Conservation (phyloP, 1,284 basidiomycete genomes). For the Schizophyllum commune region DNA sequence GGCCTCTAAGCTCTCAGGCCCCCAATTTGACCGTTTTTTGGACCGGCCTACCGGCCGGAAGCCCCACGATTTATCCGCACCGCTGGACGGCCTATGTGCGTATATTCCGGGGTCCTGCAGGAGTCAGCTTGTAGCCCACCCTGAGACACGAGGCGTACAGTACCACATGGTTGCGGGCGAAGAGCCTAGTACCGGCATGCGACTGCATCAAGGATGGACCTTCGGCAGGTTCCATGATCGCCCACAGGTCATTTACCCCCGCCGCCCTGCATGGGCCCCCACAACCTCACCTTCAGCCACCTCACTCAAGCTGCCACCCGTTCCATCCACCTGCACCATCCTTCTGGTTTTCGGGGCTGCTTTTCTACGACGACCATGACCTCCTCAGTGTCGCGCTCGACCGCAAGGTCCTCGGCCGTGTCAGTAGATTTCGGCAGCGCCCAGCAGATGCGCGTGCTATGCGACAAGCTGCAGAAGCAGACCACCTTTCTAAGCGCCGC, state of each 20-base stretch:
- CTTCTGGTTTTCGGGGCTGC: not conserved
- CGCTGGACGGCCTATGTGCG: no score
- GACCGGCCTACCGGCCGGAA: no score
- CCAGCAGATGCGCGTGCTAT: not conserved
- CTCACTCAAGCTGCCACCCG: not conserved
- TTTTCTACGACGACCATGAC: not conserved
- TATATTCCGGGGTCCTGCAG: no score
- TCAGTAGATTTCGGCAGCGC: not conserved
- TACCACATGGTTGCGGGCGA: no score
- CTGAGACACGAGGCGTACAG: no score
- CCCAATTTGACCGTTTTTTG: no score
- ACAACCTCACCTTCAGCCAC: not conserved
- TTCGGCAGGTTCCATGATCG: not conserved
- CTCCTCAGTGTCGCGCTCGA: not conserved
- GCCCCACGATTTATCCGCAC: no score
- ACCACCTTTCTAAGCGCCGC: not conserved
- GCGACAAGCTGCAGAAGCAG: not conserved
- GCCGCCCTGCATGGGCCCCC: not conserved
- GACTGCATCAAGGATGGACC: not conserved
- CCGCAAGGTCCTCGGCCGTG: not conserved
- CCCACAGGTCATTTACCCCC: not conserved
- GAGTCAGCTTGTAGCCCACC: no score
- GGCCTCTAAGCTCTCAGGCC: no score
- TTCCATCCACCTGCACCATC: no score
- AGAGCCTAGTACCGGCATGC: no score